These are phyloP conservation scores for Diplosphaera chodatii DNA, from an alignment of 139 green algal genomes.

Conservation along the genomic window DNA sequence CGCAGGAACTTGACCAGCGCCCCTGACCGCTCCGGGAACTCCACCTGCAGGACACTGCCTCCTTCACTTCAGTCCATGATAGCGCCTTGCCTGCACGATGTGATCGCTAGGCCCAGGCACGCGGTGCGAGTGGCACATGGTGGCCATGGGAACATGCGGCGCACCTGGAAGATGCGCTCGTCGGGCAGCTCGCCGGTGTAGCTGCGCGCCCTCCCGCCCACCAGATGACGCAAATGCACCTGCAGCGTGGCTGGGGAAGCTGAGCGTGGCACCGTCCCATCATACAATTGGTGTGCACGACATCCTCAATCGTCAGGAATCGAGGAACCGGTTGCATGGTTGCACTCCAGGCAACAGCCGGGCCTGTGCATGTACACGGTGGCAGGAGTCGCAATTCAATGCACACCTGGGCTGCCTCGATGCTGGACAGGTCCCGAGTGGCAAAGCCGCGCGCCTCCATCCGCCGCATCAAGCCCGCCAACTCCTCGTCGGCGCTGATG, in stretches of 20 bases:
- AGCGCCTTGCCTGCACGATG: background rate
- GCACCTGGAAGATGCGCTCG: constrained; percentile 72
- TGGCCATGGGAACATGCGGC: too few species aligned
- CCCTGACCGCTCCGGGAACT: constrained; percentile 88
- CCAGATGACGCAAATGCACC: constrained; percentile 87
- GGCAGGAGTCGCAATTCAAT: too few species aligned
- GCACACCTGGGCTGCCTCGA: constrained; percentile 57
- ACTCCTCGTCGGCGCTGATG: constrained; percentile 32
- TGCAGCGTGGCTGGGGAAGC: constrained; percentile 21
- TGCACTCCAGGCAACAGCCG: too few species aligned
- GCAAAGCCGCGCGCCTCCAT: constrained; percentile 47
- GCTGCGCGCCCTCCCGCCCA: constrained; percentile 67
- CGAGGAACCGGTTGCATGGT: too few species aligned
- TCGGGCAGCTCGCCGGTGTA: constrained; percentile 59
- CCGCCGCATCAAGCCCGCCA: constrained; percentile 49
- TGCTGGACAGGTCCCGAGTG: constrained; percentile 66
- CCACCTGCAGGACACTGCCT: constrained; percentile 37
- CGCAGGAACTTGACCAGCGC: constrained; percentile 81
- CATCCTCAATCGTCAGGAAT: too few species aligned
- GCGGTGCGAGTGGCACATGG: too few species aligned
- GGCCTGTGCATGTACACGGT: too few species aligned
- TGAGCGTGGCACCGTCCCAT: too few species aligned
- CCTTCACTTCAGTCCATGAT: too few species aligned
- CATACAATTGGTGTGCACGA: too few species aligned
- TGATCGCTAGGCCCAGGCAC: too few species aligned